These are phyloP conservation scores for Styphnolobium japonicum DNA, from an alignment of 306 rosid species.

Conservation along the genomic window DNA sequence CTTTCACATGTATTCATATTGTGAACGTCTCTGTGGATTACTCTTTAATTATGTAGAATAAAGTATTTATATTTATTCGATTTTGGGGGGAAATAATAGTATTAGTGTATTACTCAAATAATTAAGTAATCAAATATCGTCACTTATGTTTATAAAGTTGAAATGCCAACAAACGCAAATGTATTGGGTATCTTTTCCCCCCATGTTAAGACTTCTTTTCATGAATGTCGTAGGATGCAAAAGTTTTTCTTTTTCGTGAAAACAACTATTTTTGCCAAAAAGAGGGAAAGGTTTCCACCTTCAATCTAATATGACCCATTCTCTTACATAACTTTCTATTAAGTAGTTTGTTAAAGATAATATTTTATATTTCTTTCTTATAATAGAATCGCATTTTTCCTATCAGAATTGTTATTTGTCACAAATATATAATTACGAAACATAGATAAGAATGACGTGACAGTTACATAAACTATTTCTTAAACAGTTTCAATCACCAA, in stretches of 20 bases:
- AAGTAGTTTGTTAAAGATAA: background rate
- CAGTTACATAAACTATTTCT: too few relatives aligned
- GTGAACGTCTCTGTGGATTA: background rate
- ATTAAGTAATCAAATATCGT: too few relatives aligned
- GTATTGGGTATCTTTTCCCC: background rate
- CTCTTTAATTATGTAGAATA: background rate
- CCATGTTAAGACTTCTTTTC: background rate
- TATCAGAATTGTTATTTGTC: too few relatives aligned
- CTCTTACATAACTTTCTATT: background rate
- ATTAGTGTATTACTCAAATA: too few relatives aligned
- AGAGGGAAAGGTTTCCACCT: background rate
- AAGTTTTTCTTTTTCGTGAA: background rate
- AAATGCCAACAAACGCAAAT: background rate
- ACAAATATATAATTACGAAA: too few relatives aligned
- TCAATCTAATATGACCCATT: background rate
- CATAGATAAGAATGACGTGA: too few relatives aligned
- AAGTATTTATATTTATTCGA: too few relatives aligned
- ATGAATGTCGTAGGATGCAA: background rate
- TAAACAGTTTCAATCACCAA: too few relatives aligned
- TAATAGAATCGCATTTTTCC: background rate
- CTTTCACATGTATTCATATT: constrained; percentile 7
- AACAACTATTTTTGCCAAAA: background rate
- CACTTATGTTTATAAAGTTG: background rate
- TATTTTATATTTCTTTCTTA: background rate
- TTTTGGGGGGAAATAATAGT: background rate